phyloP scores from a whole-genome alignment of 352 stramenopile genomes.

The Phytophthora citricola region DNA sequence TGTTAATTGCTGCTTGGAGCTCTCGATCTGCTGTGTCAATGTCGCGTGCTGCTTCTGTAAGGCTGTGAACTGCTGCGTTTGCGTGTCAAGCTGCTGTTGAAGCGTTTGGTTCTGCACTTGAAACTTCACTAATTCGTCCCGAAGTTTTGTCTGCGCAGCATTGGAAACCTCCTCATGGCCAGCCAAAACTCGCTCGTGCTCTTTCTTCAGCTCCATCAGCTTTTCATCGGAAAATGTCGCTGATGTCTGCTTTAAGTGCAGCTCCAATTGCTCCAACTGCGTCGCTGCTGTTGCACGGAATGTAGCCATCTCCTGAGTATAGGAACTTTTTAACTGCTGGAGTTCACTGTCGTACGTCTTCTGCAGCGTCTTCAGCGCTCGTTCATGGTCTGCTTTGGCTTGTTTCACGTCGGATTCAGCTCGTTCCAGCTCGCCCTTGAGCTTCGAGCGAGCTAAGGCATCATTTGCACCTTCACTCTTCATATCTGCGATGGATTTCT shows the following conservation, averaged over 20 bases:
- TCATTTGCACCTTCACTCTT: constrained; percentile 24
- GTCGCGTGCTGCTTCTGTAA: constrained; percentile 32
- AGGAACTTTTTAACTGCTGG: constrained; percentile 23
- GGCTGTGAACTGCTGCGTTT: constrained; percentile 17
- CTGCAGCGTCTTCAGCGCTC: constrained; percentile 15
- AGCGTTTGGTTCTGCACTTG: constrained; percentile 29
- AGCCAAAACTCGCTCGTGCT: constrained; percentile 28
- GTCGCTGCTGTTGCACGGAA: constrained; percentile 11
- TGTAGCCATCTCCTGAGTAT: constrained; percentile 33
- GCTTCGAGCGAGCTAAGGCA: constrained; percentile 20
- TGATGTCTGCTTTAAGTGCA: constrained; percentile 15
- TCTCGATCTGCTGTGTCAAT: constrained; percentile 21
- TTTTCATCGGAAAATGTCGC: constrained; percentile 31
- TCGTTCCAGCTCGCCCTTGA: constrained; percentile 37
- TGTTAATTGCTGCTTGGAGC: constrained; percentile 38
- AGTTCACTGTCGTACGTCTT: constrained; percentile 30
- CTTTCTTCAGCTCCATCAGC: constrained; percentile 32
- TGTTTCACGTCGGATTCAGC: constrained; percentile 28
- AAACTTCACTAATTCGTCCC: constrained; percentile 18
- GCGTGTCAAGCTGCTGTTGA: constrained; percentile 22
- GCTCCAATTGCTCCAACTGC: constrained; percentile 31
- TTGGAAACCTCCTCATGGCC: constrained; percentile 29
- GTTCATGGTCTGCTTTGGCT: constrained; percentile 21
- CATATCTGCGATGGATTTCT: constrained; percentile 26
- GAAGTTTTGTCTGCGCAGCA: constrained; percentile 19